Percentiles rank a stretch among this genome's conserved stretches.
phyloP scores from a whole-genome alignment of 2,329 filamentous ascomycete species.

The Nigrograna mackinnonii region DNA sequence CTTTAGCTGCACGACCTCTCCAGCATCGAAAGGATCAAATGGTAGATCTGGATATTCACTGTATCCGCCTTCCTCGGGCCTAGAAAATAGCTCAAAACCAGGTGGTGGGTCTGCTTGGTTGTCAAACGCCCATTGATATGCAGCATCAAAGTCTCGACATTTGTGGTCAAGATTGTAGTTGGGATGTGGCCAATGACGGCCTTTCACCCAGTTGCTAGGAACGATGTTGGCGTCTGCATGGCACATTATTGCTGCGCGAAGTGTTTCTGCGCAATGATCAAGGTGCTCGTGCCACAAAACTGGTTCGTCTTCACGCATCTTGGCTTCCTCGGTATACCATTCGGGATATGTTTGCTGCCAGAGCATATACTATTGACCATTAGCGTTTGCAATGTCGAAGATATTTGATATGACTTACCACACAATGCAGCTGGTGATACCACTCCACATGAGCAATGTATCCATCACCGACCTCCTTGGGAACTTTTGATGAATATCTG shows the following conservation, averaged over 20 bases:
- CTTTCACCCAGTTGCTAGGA: background rate
- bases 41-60: slow-evolving; percentile 1
- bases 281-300: slow-evolving; percentile 1
- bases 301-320: background rate
- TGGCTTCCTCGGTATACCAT: background rate
- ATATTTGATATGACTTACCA: no score
- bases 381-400: no score
- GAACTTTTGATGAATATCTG: background rate
- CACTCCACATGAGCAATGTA: background rate
- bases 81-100: background rate
- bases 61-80: background rate
- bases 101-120: background rate
- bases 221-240: slow-evolving; percentile 1
- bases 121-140: slow-evolving; percentile 1
- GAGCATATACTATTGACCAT: slow-evolving; percentile 1
- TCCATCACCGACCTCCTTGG: background rate
- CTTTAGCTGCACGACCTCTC: background rate
- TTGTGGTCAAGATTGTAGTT: slow-evolving; percentile 1
- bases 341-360: slow-evolving; percentile 1
- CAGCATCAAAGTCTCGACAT: background rate
- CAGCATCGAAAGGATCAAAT: background rate
- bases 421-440: slow-evolving; percentile 1
- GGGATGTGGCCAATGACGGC: slow-evolving; percentile 1
- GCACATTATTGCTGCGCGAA: background rate
- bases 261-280: background rate